phyloP scores from a whole-genome alignment of 305 asterid genomes.

The Fraxinus sp. region DNA sequence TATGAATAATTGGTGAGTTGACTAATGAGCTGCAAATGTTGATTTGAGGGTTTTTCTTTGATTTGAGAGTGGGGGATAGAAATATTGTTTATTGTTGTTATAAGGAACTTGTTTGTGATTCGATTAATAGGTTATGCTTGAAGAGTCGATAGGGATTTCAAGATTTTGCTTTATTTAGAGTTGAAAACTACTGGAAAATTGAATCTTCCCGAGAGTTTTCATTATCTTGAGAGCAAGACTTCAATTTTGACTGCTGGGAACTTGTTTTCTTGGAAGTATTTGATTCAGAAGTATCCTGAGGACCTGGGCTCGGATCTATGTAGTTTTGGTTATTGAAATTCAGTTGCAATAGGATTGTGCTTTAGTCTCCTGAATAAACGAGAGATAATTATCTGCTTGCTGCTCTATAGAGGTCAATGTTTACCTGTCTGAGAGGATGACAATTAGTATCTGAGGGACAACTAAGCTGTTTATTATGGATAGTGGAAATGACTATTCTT shows the following conservation, averaged over 20 bases:
- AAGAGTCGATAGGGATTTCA: slow-evolving; percentile 8
- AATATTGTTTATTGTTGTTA: slow-evolving; percentile 1
- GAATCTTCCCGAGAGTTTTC: neutral
- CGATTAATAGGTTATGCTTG: slow-evolving; percentile 17
- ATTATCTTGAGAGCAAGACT: neutral
- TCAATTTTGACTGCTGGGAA: neutral
- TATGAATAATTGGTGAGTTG: slow-evolving; percentile 18
- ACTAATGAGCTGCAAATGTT: slow-evolving; percentile 14
- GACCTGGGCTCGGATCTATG: neutral
- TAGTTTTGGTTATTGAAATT: slow-evolving; percentile 2
- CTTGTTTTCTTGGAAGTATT: slow-evolving; percentile 9
- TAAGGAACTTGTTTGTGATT: slow-evolving; percentile 1
- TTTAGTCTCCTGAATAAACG: neutral
- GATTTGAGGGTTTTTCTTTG: neutral
- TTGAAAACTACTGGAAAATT: neutral
- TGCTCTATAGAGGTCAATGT: neutral
- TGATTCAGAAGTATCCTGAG: neutral
- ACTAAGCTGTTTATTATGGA: slow-evolving; percentile 40
- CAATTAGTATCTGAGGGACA: neutral
- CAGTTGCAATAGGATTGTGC: neutral
- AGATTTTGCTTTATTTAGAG: slow-evolving; percentile 11
- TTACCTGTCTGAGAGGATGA: neutral
- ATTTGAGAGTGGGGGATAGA: neutral
- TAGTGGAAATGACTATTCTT: slow-evolving; percentile 54
- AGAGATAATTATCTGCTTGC: neutral